Conservation (phyloP, 352 stramenopile genomes). For the Thalassiosira mediterranea region DNA sequence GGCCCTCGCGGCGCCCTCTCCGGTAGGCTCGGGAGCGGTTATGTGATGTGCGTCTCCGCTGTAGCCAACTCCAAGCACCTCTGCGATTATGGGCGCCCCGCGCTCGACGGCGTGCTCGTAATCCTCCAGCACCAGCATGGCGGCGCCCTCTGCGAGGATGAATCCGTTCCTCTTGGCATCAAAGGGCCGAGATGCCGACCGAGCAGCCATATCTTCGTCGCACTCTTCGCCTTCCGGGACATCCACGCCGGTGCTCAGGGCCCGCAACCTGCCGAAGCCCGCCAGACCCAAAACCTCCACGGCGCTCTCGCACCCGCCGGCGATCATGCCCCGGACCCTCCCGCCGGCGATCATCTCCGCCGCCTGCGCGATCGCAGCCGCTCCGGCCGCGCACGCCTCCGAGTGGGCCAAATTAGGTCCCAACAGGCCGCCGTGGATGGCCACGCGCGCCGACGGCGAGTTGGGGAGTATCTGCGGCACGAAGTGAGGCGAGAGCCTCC, state of each 20-base stretch:
- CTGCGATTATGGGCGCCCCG: constrained; percentile 91
- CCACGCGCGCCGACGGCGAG: constrained; percentile 62
- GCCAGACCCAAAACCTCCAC: constrained; percentile 93
- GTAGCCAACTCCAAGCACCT: constrained; percentile 94
- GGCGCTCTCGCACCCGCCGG: constrained; percentile 92
- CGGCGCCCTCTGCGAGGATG: constrained; percentile 94
- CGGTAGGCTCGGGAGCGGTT: constrained; percentile 82
- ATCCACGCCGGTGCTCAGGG: constrained; percentile 82
- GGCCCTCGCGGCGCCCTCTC: constrained; percentile 83
- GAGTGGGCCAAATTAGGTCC: constrained; percentile 71
- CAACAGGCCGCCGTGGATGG: constrained; percentile 56
- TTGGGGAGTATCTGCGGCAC: constrained; percentile 78
- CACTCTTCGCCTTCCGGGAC: constrained; percentile 86
- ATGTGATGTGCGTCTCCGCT: constrained; percentile 95
- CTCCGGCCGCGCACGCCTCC: constrained; percentile 92
- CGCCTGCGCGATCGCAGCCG: constrained; percentile 95
- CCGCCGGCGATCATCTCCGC: constrained; percentile 83
- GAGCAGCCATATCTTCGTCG: constrained; percentile 75
- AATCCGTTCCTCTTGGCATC: constrained; percentile 94
- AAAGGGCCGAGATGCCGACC: constrained; percentile 91
- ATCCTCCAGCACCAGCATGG: constrained; percentile 89
- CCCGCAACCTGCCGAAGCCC: constrained; percentile 94
- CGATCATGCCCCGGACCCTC: constrained; percentile 94
- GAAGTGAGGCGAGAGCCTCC: constrained; percentile 72
- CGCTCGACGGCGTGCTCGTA: constrained; percentile 90